Percentiles rank a stretch among this genome's conserved stretches.
Evolutionary conservation across 768 basidiomycete genomes (phyloP).

Genomic region (Steccherinum ochraceum): DNA sequence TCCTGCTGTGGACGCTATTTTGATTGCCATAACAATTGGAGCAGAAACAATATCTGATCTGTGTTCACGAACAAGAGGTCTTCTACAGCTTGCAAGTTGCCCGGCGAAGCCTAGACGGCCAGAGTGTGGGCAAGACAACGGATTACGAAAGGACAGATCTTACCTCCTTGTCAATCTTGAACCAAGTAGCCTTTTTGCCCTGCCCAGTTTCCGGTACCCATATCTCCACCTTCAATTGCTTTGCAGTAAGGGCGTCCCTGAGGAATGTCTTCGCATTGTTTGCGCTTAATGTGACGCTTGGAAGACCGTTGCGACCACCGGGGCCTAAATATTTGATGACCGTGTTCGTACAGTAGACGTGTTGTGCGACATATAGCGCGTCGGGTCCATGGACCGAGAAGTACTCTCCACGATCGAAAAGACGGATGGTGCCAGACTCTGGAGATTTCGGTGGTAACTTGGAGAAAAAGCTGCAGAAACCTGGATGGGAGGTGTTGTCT

Average conservation of each 20-base stretch:
- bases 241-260: constrained; percentile 82
- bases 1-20: constrained; percentile 49
- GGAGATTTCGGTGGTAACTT: constrained; percentile 62
- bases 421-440: constrained; percentile 72
- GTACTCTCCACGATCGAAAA: constrained; percentile 81
- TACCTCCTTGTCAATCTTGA: constrained; percentile 78
- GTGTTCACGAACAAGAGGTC: constrained; percentile 67
- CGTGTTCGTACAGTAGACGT: constrained; percentile 82
- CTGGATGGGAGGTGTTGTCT: constrained; percentile 67
- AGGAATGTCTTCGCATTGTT: constrained; percentile 77
- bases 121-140: neutral
- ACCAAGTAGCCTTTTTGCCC: constrained; percentile 70
- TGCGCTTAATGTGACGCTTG: constrained; percentile 71
- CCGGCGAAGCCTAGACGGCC: constrained; percentile 56
- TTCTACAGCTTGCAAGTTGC: constrained; percentile 54
- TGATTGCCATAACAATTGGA: constrained; percentile 88
- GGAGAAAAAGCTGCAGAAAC: constrained; percentile 69
- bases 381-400: constrained; percentile 89
- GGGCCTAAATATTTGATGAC: constrained; percentile 88
- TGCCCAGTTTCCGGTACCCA: constrained; percentile 71
- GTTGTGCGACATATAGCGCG: constrained; percentile 79
- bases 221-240: constrained; percentile 90
- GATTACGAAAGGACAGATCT: constrained; percentile 10
- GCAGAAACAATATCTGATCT: constrained; percentile 77
- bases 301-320: constrained; percentile 51